These are phyloP conservation scores for Aaosphaeria pasadenensis DNA, from an alignment of 2,329 filamentous ascomycete species.

Conservation along the genomic window DNA sequence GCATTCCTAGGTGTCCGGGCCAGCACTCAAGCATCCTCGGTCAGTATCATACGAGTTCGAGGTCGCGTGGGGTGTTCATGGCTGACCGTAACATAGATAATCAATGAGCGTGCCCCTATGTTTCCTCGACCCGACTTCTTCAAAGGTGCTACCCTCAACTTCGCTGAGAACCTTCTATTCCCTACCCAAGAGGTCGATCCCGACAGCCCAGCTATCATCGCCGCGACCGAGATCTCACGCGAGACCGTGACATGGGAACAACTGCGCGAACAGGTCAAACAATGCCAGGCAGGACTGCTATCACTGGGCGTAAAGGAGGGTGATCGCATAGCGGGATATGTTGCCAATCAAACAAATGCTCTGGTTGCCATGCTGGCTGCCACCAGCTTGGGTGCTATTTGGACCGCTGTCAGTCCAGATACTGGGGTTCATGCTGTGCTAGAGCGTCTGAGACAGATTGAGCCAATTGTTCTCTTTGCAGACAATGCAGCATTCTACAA, in stretches of 20 bases:
- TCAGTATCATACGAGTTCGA: constrained; percentile 47
- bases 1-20: constrained; percentile 73
- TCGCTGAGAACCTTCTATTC: constrained; percentile 91
- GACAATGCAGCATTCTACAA: constrained; percentile 92
- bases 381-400: constrained; percentile 79
- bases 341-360: constrained; percentile 86
- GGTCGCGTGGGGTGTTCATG: constrained; percentile 1
- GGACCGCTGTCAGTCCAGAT: constrained; percentile 91
- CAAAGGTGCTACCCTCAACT: constrained; percentile 74
- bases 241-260: constrained; percentile 73
- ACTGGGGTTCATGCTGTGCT: constrained; percentile 88
- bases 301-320: constrained; percentile 61
- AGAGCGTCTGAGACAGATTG: constrained; percentile 81
- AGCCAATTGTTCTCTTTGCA: constrained; percentile 76
- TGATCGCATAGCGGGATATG: constrained; percentile 67
- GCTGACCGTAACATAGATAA: constrained; percentile 53
- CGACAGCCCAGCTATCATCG: constrained; percentile 68
- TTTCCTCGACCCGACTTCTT: constrained; percentile 90
- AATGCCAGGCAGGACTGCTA: constrained; percentile 68
- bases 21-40: constrained; percentile 54
- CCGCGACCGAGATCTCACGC: constrained; percentile 70
- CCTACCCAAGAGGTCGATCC: constrained; percentile 61
- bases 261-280: constrained; percentile 72
- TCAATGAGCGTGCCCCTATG: constrained; percentile 66
- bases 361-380: constrained; percentile 85